Evolutionary conservation across 371 early-diverging fungal species (phyloP).

Genomic region (Syncephalastrum monosporum): DNA sequence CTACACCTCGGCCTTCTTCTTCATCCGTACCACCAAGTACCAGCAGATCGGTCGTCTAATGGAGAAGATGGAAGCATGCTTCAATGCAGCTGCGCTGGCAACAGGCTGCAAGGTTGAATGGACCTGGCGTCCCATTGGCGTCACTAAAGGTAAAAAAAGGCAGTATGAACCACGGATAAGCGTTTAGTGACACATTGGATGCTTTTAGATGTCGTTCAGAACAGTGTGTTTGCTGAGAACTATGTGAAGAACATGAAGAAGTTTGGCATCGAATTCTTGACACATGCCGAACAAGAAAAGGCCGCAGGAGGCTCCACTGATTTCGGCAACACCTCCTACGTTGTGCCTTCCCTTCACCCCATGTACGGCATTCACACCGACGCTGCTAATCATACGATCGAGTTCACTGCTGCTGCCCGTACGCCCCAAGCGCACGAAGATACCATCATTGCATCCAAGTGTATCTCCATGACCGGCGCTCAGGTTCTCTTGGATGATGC

Average conservation of each 20-base stretch:
- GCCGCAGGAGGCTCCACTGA: slow-evolving; percentile 66
- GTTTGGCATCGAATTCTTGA: slow-evolving; percentile 40
- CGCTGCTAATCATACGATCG: slow-evolving; percentile 64
- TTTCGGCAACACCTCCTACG: slow-evolving; percentile 73
- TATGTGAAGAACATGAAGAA: slow-evolving; percentile 59
- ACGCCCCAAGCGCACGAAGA: slow-evolving; percentile 60
- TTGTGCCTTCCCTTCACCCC: slow-evolving; percentile 54
- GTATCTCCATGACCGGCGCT: slow-evolving; percentile 13
- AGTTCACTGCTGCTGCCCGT: slow-evolving; percentile 61
- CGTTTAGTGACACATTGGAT: background rate
- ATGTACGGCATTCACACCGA: slow-evolving; percentile 35
- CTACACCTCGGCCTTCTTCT: slow-evolving; percentile 58
- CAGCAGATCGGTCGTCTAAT: slow-evolving; percentile 50
- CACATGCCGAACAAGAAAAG: slow-evolving; percentile 39
- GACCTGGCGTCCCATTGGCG: slow-evolving; percentile 50
- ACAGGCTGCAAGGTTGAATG: slow-evolving; percentile 73
- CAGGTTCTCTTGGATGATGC: slow-evolving; percentile 8
- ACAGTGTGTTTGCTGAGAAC: slow-evolving; percentile 55
- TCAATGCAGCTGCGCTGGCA: slow-evolving; percentile 70
- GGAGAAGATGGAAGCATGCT: slow-evolving; percentile 50
- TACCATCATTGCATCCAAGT: slow-evolving; percentile 34
- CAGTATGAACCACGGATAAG: background rate
- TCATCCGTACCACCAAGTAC: slow-evolving; percentile 57
- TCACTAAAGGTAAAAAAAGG: slow-evolving; percentile 31
- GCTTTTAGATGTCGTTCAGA: slow-evolving; percentile 47